Conservation (phyloP, 257 asterid species). For the Ehretia macrophylla region DNA sequence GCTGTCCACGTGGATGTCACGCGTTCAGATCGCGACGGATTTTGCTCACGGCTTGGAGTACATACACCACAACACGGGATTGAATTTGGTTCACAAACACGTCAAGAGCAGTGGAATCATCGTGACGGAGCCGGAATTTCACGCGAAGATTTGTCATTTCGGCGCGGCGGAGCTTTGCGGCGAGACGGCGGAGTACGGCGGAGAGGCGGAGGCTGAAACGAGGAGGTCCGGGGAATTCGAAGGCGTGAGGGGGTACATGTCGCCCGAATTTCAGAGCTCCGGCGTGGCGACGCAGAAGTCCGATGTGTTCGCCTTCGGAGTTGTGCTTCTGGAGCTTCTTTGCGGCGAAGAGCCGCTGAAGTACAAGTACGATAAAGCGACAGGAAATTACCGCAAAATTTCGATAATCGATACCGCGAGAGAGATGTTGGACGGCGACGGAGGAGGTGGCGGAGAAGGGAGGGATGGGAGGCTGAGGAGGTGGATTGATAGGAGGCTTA, state of each 20-base stretch:
- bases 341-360: conserved; percentile 76
- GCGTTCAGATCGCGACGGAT: conserved; percentile 85
- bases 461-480: conserved; percentile 37
- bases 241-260: conserved; percentile 87
- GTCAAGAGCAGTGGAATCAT: conserved; percentile 84
- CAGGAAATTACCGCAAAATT: conserved; percentile 33
- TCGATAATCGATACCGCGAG: conserved; percentile 62
- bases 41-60: conserved; percentile 86
- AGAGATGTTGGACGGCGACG: conserved; percentile 54
- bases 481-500: conserved; percentile 59
- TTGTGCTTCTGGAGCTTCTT: conserved; percentile 71
- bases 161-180: conserved; percentile 98
- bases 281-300: conserved; percentile 86
- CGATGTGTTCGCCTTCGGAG: conserved; percentile 91
- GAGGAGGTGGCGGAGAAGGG: conserved; percentile 34
- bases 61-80: conserved; percentile 75
- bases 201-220: conserved; percentile 12
- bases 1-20: conserved; percentile 81
- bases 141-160: conserved; percentile 88
- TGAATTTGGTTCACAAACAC: conserved; percentile 78
- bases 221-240: conserved; percentile 42
- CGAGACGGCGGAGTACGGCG: conserved; percentile 39
- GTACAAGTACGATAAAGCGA: conserved; percentile 46
- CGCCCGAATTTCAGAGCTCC: conserved; percentile 73
- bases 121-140: conserved; percentile 67